Conservation (phyloP, 2,329 filamentous ascomycete genomes). For the Diaporthe sp. region DNA sequence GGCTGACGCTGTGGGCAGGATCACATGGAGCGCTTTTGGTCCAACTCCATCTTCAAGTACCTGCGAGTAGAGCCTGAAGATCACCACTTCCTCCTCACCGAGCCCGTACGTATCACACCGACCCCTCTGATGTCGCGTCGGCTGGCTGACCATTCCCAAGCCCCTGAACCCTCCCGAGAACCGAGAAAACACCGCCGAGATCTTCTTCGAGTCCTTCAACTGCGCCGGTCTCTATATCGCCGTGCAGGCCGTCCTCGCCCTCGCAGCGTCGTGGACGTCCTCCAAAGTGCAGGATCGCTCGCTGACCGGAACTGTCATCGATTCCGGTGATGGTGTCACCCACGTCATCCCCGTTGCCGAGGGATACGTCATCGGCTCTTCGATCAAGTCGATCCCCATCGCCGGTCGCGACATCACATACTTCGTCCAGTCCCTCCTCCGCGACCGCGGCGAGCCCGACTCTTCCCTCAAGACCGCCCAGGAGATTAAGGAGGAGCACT, state of each 20-base stretch:
- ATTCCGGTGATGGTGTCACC: slow-evolving; percentile 98
- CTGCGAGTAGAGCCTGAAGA: slow-evolving; percentile 98
- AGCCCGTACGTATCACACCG: slow-evolving; percentile 77
- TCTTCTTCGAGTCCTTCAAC: slow-evolving; percentile 99
- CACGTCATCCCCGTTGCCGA: slow-evolving; percentile 99
- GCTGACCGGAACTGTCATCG: slow-evolving; percentile 96
- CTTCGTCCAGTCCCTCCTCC: slow-evolving; percentile 95
- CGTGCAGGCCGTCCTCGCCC: slow-evolving; percentile 94
- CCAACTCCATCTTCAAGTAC: slow-evolving; percentile 99
- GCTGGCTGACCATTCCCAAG: slow-evolving; percentile 58
- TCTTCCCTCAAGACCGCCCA: slow-evolving; percentile 98
- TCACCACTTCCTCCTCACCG: slow-evolving; percentile 97
- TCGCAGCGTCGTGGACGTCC: slow-evolving; percentile 98
- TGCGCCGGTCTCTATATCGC: slow-evolving; percentile 99
- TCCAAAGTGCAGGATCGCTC: slow-evolving; percentile 98
- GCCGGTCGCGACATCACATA: slow-evolving; percentile 98
- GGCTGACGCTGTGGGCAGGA: slow-evolving; percentile 71
- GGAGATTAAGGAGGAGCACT: slow-evolving; percentile 98
- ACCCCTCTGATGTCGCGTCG: background rate
- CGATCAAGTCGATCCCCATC: slow-evolving; percentile 99
- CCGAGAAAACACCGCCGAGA: slow-evolving; percentile 98
- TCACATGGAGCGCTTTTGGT: slow-evolving; percentile 99
- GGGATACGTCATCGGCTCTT: slow-evolving; percentile 98
- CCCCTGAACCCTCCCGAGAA: slow-evolving; percentile 98
- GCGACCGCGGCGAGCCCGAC: slow-evolving; percentile 96